Evolutionary conservation across 2,329 filamentous ascomycete species (phyloP), one percentile per base, ranked within the genome.

Genomic region (Sarocladium oryzae): DNA sequence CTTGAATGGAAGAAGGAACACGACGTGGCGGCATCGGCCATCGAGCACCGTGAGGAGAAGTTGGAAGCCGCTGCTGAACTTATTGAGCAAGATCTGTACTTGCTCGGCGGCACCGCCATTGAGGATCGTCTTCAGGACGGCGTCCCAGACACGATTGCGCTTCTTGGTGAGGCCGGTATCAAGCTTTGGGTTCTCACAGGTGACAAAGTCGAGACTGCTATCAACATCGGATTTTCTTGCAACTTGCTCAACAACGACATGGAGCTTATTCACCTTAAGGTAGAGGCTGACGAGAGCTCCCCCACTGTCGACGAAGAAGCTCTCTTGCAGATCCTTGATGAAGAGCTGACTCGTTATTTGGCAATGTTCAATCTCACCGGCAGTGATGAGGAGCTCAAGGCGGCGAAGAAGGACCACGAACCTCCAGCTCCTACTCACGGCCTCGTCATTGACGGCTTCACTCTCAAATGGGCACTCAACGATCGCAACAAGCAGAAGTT

Each of bases 191-290:
- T 99, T 51, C 74, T 99, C 57, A 99, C 93, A 15, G 93, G 95
- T 56, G 93, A 99, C 76, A 99, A 97, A 70, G 92, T 97, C 28
- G 93, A 99, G 71, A 99, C 93, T 21, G 93, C 95, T 53, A 99
- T 99, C 82, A 99, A 99, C 71, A 99, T 99, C 64, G 93, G 93
- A 2, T 99, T 97, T 70, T 99, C 95, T 10, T 99, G 95, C 74
- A 99, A 99, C 60, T 77, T 99, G 28, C 80, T 99, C 51, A 90
- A 92, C 69, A 99, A 96, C 67, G 89, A 96, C 58, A 96, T 99
- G 93, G 93, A 99, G 59, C 74, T 99, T 55, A 88, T 99, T 56
- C 82, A 95, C 46, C 77, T 99, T 59, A 95, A 95, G 64, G 78
- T 93, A 26, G 81, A 88, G 1, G 89, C 95, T 56, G 85, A 90